These are phyloP conservation scores for Pseudotsuga menziesii DNA, from an alignment of 75 land plant genomes.

Conservation along the genomic window DNA sequence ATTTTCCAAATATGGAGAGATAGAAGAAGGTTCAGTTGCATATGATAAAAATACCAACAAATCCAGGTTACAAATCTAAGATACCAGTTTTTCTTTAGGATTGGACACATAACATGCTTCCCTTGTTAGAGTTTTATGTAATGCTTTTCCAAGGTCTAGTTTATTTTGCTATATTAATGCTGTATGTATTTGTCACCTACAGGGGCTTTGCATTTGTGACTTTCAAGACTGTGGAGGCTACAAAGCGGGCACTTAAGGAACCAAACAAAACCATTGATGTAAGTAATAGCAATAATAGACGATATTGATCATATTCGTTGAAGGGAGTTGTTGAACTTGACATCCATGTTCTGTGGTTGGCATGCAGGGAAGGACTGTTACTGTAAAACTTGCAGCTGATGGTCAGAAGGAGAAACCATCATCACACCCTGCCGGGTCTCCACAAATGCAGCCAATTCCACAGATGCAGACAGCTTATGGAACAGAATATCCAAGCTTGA, in stretches of 20 bases:
- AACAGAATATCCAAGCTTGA: slow-evolving; percentile 19
- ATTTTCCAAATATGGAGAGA: slow-evolving; percentile 73
- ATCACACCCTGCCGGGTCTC: slow-evolving; percentile 25
- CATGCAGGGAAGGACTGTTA: slow-evolving; percentile 63
- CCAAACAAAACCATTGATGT: slow-evolving; percentile 69
- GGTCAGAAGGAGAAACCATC: slow-evolving; percentile 43
- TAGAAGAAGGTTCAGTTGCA: slow-evolving; percentile 87
- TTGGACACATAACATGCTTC: neutral
- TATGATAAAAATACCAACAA: slow-evolving; percentile 75
- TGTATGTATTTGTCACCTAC: neutral
- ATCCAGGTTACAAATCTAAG: slow-evolving; percentile 31
- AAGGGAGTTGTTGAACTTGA: neutral
- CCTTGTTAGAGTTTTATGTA: neutral
- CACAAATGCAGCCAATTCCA: slow-evolving; percentile 6
- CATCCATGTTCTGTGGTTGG: neutral
- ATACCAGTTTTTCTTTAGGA: neutral
- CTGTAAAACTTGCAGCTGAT: slow-evolving; percentile 71
- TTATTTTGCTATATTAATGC: neutral
- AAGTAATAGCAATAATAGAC: slow-evolving; percentile 13
- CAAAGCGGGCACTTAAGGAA: slow-evolving; percentile 64
- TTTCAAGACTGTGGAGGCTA: slow-evolving; percentile 65
- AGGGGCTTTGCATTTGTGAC: slow-evolving; percentile 90
- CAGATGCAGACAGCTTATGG: slow-evolving; percentile 27
- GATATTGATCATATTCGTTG: neutral
- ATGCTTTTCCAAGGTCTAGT: neutral